Percentiles rank a stretch among this genome's conserved stretches.
phyloP scores from a whole-genome alignment of 345 rosid species.

The Theobroma cacao region DNA sequence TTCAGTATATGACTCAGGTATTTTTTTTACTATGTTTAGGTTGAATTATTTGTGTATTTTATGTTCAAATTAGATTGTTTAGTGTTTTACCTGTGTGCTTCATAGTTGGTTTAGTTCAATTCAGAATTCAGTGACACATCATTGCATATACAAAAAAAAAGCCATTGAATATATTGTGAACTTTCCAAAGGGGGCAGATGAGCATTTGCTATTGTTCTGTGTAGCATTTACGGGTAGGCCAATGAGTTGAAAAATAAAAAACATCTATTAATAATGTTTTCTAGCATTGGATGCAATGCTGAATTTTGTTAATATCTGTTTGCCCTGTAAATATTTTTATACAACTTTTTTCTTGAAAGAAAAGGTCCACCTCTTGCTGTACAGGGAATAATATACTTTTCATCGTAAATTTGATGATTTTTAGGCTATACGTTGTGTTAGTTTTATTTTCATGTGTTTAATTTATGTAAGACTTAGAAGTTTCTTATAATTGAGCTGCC shows the following conservation, averaged over 20 bases:
- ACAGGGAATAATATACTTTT: not conserved
- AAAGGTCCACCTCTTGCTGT: not conserved
- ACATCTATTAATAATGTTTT: too few relatives aligned
- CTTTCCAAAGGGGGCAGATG: too few relatives aligned
- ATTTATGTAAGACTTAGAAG: not conserved
- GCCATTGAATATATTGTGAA: too few relatives aligned
- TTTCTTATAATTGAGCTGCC: not conserved
- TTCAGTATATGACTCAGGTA: conserved; percentile 85
- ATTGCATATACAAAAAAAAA: too few relatives aligned
- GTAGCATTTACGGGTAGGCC: too few relatives aligned
- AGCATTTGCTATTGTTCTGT: too few relatives aligned
- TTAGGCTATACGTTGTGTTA: not conserved
- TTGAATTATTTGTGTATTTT: not conserved
- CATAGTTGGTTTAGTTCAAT: not conserved
- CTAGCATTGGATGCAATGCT: not conserved
- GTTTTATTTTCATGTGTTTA: not conserved
- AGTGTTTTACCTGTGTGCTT: not conserved
- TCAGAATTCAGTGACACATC: not conserved
- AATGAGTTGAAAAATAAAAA: too few relatives aligned
- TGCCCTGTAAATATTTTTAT: not conserved
- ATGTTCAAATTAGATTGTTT: not conserved
- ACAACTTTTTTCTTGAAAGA: too few relatives aligned
- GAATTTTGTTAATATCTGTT: not conserved
- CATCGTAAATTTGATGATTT: not conserved
- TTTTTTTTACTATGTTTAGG: not conserved